A percentile compares a stretch with the other conserved stretches of the same genome.
Conservation (phyloP, 352 stramenopile genomes). For the Globisporangium nunn region DNA sequence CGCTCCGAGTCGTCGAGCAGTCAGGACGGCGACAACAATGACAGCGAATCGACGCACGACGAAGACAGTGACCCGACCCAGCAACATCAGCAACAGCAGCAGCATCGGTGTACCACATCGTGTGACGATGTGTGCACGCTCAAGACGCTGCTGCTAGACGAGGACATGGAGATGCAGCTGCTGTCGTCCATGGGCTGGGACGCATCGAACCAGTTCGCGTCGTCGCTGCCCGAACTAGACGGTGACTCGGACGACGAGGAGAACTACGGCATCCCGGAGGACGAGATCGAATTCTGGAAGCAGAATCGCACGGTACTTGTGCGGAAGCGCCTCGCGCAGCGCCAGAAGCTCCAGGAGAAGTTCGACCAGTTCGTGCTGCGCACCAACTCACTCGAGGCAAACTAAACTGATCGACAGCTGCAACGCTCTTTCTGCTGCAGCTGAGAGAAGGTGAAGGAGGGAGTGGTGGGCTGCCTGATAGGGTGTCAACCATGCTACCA, state of each 20-base stretch:
- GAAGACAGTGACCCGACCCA: conserved; percentile 20
- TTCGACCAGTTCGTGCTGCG: conserved; percentile 82
- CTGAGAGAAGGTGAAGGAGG: too few species aligned
- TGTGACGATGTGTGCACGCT: conserved; percentile 46
- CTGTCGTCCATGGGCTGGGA: conserved; percentile 85
- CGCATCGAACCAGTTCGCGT: conserved; percentile 45
- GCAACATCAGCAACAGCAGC: conserved; percentile 1
- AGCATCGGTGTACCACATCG: conserved; percentile 39
- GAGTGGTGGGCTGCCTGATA: too few species aligned
- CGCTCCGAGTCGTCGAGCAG: conserved; percentile 28
- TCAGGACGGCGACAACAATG: conserved; percentile 15
- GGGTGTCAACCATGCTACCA: too few species aligned
- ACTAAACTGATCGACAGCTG: conserved; percentile 1
- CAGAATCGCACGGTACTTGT: conserved; percentile 70
- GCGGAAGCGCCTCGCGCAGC: conserved; percentile 67
- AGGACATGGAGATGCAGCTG: conserved; percentile 66
- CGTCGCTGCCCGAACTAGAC: conserved; percentile 60
- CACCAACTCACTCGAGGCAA: conserved; percentile 34
- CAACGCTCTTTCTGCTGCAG: too few species aligned
- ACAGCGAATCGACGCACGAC: conserved; percentile 28
- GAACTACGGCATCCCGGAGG: conserved; percentile 73
- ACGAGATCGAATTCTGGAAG: conserved; percentile 85
- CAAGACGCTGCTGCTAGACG: conserved; percentile 51
- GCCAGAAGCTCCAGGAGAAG: conserved; percentile 79
- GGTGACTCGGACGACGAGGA: conserved; percentile 73